Evolutionary conservation across 2,329 filamentous ascomycete species (phyloP).

Genomic region (Pestalotiopsis sp.): DNA sequence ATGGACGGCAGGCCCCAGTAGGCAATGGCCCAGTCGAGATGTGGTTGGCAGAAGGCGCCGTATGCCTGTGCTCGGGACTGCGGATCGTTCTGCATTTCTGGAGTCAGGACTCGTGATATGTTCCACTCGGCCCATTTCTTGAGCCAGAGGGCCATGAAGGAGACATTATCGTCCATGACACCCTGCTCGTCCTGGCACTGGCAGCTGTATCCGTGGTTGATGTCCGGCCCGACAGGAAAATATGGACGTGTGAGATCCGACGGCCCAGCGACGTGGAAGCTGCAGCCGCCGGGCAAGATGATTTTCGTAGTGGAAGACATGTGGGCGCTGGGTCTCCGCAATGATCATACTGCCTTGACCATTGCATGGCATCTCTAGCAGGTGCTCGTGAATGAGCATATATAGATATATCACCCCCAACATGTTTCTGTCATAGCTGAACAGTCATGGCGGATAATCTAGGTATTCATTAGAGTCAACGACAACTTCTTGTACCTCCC

Average conservation of each 20-base stretch:
- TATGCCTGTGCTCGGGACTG: not conserved
- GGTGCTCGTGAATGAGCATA: no score
- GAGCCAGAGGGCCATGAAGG: constrained; percentile 6
- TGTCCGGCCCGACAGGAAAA: not conserved
- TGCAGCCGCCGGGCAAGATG: constrained; percentile 6
- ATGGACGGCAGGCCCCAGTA: constrained; percentile 2
- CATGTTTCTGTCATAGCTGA: no score
- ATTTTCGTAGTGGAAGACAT: not conserved
- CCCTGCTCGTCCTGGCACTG: not conserved
- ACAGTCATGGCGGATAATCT: no score
- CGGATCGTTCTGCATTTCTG: not conserved
- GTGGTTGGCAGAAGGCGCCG: not conserved
- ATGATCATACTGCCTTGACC: no score
- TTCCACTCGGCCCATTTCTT: not conserved
- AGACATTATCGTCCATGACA: constrained; percentile 4
- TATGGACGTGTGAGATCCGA: not conserved
- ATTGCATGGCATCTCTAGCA: no score
- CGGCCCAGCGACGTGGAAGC: not conserved
- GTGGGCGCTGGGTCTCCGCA: not conserved
- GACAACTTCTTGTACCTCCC: no score
- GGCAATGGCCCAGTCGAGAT: not conserved
- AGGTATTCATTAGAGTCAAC: no score
- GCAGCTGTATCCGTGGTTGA: not conserved
- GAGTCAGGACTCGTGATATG: not conserved
- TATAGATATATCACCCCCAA: no score